Conservation (phyloP, 805 yeast genomes). For the Ogataea ganodermae region DNA sequence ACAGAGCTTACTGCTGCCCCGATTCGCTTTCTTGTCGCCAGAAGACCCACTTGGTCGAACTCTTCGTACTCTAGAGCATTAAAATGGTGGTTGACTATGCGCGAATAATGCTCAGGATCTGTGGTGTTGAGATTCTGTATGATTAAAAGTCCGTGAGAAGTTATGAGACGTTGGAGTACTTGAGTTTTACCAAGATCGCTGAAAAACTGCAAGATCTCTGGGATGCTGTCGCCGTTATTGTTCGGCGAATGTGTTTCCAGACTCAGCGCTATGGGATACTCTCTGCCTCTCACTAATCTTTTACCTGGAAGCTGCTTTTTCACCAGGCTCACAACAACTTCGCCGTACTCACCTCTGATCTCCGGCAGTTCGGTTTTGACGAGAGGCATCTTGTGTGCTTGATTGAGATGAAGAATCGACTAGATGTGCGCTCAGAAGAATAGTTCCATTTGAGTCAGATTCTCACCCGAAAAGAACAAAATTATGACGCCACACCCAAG, state of each 20-base stretch:
- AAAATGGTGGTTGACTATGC: constrained; percentile 12
- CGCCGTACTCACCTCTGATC: constrained; percentile 8
- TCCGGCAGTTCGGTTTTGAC: constrained; percentile 5
- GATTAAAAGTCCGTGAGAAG: constrained; percentile 16
- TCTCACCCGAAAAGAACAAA: too few relatives aligned
- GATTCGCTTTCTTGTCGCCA: constrained; percentile 18
- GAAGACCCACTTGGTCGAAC: constrained; percentile 23
- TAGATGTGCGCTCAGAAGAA: too few relatives aligned
- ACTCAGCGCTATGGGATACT: constrained; percentile 10
- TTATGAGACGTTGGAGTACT: constrained; percentile 12
- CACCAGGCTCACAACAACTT: constrained; percentile 2
- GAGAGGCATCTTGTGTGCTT: constrained; percentile 3
- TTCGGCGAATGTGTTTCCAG: neutral
- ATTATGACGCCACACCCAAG: too few relatives aligned
- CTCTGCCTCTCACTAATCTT: constrained; percentile 12
- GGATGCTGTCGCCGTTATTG: neutral
- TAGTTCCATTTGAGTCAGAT: too few relatives aligned
- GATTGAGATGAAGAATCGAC: too few relatives aligned
- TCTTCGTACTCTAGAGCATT: constrained; percentile 11
- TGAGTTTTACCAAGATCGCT: constrained; percentile 11
- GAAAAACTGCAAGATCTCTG: constrained; percentile 8
- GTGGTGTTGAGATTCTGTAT: constrained; percentile 10
- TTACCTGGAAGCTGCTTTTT: constrained; percentile 2
- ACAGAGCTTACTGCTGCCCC: constrained; percentile 19
- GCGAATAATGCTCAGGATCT: constrained; percentile 13